Evolutionary conservation across 306 rosid species (phyloP), one percentile per base, ranked within the genome.

Genomic region (Cicer judaicum): DNA sequence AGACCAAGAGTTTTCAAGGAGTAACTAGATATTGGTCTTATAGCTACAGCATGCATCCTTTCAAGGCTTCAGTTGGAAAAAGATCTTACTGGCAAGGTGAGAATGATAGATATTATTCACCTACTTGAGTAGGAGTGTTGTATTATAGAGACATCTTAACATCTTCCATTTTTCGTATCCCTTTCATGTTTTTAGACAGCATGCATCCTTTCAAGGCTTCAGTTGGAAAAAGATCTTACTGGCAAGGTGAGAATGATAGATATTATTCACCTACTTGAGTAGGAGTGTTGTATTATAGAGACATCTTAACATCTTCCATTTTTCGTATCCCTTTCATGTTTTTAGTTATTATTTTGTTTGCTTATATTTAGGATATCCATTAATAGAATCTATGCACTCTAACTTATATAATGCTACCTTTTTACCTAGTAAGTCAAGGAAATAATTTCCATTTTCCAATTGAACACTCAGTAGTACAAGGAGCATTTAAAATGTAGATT

Each of bases 401-500:
- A 55, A 21, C 10, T 55, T 55, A 19, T 18, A 55, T 19, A 15
- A 14, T 8, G 13, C 10, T 2, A 19, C 62, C n/a, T 55, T 55
- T 55, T 13, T 57, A 10, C 39, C 6, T 5, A 24, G 64, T 57
- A 42, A 42, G 1, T 7, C 9, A 42, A 42, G 46, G 46, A 42
- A 42, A 9, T 42, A 42, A 42, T 42, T 42, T 42, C 8, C 10
- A 42, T 42, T 54, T 29, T 67, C 8, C 5, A 54, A 41, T 41
- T 7, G 15, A 75, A 50, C 24, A 21, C 48, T 11, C 18, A 39
- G 10, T 39, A 53, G 44, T 43, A 24, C 15, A 18, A 19, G 65
- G 55, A 64, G 19, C 65, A 24, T 52, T 64, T 64, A 6, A 19
- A 64, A 39, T 39, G 53, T 41, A 41, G 65, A 53, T 24, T 3